phyloP scores from a whole-genome alignment of 176 grass and related monocot genomes.

The Miscanthus lutarioriparius region DNA sequence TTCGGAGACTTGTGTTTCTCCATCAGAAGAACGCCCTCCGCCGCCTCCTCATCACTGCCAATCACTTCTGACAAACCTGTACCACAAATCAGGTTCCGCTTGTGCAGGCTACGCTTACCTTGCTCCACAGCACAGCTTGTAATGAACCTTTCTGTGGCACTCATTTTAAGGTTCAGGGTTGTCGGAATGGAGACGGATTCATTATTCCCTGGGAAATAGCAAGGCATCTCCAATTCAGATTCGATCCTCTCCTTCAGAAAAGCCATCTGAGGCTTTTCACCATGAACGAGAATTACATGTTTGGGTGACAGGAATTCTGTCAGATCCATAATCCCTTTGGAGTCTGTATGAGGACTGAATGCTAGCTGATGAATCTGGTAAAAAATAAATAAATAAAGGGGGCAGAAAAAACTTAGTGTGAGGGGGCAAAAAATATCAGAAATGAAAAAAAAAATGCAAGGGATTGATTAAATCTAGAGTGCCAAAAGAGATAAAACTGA shows the following conservation, averaged over 20 bases:
- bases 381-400: background rate
- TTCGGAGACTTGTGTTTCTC: constrained; percentile 62
- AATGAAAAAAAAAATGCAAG: background rate
- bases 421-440: constrained; percentile 13
- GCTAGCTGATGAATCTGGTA: constrained; percentile 82
- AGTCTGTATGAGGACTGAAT: constrained; percentile 21
- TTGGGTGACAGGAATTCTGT: constrained; percentile 75
- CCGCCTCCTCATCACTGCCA: background rate
- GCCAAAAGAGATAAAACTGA: background rate
- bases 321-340: constrained; percentile 4
- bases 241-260: constrained; percentile 73
- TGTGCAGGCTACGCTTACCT: constrained; percentile 29
- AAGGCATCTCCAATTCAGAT: constrained; percentile 70
- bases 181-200: constrained; percentile 63
- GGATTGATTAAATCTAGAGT: background rate
- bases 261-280: constrained; percentile 94
- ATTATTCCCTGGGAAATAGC: constrained; percentile 81
- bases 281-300: constrained; percentile 91
- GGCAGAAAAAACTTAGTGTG: constrained; percentile 13
- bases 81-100: background rate
- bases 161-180: constrained; percentile 52
- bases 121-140: constrained; percentile 32
- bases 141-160: constrained; percentile 69
- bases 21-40: constrained; percentile 70
- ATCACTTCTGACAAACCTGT: constrained; percentile 9